phyloP scores from a whole-genome alignment of 2,329 filamentous ascomycete species.

The Stagonosporopsis cucurbitacearum region DNA sequence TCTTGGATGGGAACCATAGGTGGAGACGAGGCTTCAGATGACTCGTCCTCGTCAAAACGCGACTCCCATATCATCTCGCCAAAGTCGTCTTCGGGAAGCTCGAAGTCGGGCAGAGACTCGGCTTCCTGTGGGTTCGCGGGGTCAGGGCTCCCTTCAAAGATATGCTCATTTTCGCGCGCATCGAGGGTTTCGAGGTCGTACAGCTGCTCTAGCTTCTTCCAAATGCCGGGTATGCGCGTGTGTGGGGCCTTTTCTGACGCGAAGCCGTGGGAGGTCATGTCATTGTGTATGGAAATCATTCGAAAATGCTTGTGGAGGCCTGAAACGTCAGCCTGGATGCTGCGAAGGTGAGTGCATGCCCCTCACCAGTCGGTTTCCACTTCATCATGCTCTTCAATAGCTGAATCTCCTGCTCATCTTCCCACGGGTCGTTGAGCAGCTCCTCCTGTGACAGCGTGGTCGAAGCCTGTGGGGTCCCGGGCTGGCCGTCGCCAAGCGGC shows the following conservation, averaged over 20 bases:
- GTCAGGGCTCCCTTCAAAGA: slow-evolving; percentile 65
- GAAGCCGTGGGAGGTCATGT: slow-evolving; percentile 63
- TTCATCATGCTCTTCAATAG: slow-evolving; percentile 91
- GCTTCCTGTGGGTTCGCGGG: slow-evolving; percentile 47
- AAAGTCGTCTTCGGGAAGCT: slow-evolving; percentile 53
- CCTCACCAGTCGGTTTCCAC: slow-evolving; percentile 87
- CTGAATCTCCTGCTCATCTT: slow-evolving; percentile 91
- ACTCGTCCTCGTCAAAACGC: slow-evolving; percentile 42
- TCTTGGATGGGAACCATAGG: slow-evolving; percentile 40
- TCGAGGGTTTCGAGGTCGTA: slow-evolving; percentile 89
- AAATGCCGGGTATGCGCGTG: slow-evolving; percentile 88
- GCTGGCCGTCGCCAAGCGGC: slow-evolving; percentile 51
- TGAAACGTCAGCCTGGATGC: slow-evolving; percentile 30
- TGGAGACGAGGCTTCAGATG: slow-evolving; percentile 39
- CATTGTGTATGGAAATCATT: slow-evolving; percentile 53
- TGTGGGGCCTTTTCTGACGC: slow-evolving; percentile 74
- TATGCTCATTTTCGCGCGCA: slow-evolving; percentile 73
- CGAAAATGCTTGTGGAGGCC: slow-evolving; percentile 65
- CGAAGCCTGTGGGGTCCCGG: slow-evolving; percentile 50
- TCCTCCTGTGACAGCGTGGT: slow-evolving; percentile 61
- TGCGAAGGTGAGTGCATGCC: too few species aligned
- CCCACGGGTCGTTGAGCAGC: slow-evolving; percentile 78
- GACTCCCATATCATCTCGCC: slow-evolving; percentile 54
- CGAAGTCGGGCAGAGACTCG: slow-evolving; percentile 47
- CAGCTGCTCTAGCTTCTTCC: slow-evolving; percentile 81